phyloP scores from a whole-genome alignment of 164 flowering plant species.

The Vitis rupestris region DNA sequence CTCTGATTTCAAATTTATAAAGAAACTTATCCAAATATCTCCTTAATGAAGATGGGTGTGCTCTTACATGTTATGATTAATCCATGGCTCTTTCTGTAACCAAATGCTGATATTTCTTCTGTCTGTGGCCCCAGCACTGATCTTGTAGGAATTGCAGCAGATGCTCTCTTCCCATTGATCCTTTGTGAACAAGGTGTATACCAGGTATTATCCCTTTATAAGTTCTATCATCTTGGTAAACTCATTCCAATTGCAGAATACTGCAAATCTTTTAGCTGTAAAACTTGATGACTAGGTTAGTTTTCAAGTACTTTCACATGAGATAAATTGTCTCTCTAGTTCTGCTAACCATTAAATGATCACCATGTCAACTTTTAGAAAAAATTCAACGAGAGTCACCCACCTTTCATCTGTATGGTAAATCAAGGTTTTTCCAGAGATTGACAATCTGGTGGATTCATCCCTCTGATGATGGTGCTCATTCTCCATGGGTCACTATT shows the following conservation, averaged over 20 bases:
- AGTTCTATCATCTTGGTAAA: background rate
- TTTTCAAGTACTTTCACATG: background rate
- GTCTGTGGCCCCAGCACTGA: slow-evolving; percentile 54
- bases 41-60: background rate
- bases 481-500: no score
- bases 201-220: slow-evolving; percentile 47
- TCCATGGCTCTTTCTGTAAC: background rate
- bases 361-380: no score
- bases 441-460: no score
- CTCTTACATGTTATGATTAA: background rate
- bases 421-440: no score
- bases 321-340: background rate
- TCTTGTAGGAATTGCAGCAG: slow-evolving; percentile 81
- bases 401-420: no score
- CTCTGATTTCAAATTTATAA: background rate
- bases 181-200: slow-evolving; percentile 78
- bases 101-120: slow-evolving; percentile 1
- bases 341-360: background rate
- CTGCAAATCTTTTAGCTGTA: background rate
- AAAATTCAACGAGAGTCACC: no score
- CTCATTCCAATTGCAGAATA: background rate
- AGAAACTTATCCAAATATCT: background rate
- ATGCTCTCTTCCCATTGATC: slow-evolving; percentile 88
- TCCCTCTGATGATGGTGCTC: no score
- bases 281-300: background rate